Conservation (phyloP, 768 basidiomycete genomes). For the Mycena filopes region DNA sequence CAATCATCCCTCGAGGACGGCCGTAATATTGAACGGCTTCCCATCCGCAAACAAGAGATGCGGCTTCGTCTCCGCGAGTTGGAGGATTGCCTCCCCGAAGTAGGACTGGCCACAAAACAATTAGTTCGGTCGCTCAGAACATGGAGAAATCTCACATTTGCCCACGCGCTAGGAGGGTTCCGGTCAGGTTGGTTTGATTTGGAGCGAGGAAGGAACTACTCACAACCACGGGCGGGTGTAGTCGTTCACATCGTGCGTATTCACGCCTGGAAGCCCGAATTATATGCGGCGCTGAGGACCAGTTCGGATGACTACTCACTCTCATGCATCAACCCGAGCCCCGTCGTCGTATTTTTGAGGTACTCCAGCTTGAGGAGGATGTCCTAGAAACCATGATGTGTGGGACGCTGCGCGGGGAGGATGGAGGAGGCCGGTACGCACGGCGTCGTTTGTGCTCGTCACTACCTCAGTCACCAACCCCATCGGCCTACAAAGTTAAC, state of each 20-base stretch:
- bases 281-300: not conserved
- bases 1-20: not conserved
- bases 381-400: conserved; percentile 4
- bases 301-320: conserved; percentile 9
- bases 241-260: conserved; percentile 17
- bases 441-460: conserved; percentile 22
- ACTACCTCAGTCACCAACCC: conserved; percentile 31
- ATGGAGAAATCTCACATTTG: conserved; percentile 14
- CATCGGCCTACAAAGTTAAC: conserved; percentile 25
- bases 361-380: conserved; percentile 30
- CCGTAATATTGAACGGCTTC: conserved; percentile 11
- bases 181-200: not conserved
- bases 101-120: conserved; percentile 14
- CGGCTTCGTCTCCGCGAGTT: conserved; percentile 27
- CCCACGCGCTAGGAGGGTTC: conserved; percentile 20
- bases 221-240: conserved; percentile 34
- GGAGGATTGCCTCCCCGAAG: conserved; percentile 29
- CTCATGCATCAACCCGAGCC: conserved; percentile 31
- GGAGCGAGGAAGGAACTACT: not conserved
- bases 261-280: conserved; percentile 2
- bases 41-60: conserved; percentile 29
- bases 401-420: not conserved
- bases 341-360: conserved; percentile 31
- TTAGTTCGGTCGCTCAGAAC: not conserved
- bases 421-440: not conserved